Evolutionary conservation across 305 asterid species (phyloP).

Genomic region (Nicotiana rustica): DNA sequence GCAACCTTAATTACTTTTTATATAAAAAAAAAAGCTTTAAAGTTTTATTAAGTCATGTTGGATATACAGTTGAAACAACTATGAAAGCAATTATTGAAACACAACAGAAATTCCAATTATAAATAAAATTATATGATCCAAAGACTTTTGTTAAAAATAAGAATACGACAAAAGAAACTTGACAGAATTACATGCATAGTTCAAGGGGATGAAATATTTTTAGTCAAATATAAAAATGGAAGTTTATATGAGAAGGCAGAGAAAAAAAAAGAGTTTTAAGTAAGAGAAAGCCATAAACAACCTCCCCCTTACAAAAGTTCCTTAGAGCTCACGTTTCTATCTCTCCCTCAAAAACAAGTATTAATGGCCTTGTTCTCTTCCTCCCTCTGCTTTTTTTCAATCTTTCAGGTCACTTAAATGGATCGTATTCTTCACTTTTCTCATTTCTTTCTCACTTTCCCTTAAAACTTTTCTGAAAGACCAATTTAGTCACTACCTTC

Average conservation of each 20-base stretch:
- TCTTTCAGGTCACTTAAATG: conserved; percentile 44
- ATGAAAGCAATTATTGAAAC: conserved; percentile 32
- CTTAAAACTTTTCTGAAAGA: conserved; percentile 34
- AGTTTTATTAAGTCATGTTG: background rate
- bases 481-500: background rate
- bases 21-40: background rate
- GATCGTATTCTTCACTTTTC: conserved; percentile 35
- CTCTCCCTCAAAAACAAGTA: conserved; percentile 46
- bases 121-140: conserved; percentile 32
- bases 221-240: conserved; percentile 56
- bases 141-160: conserved; percentile 26
- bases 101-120: conserved; percentile 30
- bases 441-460: conserved; percentile 39
- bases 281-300: conserved; percentile 47
- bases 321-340: conserved; percentile 88
- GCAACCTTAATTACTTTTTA: conserved; percentile 26
- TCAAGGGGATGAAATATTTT: conserved; percentile 52
- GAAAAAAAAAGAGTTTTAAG: conserved; percentile 22
- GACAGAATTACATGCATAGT: conserved; percentile 45
- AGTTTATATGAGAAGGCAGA: conserved; percentile 49
- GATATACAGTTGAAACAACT: conserved; percentile 44
- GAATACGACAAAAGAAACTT: conserved; percentile 17
- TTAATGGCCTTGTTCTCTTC: conserved; percentile 51
- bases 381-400: conserved; percentile 43
- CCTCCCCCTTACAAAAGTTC: conserved; percentile 49